Evolutionary conservation across 768 basidiomycete genomes (phyloP), one percentile per base, ranked within the genome.

Genomic region (Phanerochaete sordida): DNA sequence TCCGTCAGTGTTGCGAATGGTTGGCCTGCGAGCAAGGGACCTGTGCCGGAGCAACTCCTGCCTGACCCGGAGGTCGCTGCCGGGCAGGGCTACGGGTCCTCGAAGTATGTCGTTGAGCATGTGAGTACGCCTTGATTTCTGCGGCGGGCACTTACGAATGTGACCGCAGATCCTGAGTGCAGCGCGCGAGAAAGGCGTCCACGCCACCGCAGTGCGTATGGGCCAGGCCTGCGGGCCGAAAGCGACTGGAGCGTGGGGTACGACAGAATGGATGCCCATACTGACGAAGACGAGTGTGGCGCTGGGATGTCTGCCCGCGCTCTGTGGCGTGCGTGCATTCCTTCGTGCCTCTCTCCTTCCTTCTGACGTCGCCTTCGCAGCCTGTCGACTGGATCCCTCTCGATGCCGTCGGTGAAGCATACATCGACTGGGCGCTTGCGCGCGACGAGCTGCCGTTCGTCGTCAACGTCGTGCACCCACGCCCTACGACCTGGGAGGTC

Each of bases 101-200:
- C 74, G 0, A 80, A 80, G 65, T 78, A 76, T 73, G 76, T 77
- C 1, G 74, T 76, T 0, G 77, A 78, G 49, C 62, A 68, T 48
- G 65, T 79, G 3, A 65, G 54, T 16, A 19, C 16, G 30, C 13
- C 30, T 9, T 51, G 8, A 2, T 8, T 26, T 1, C 7, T 43
- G 33, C 50, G 45, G 13, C 12, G 11, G 44, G 8, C 24, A 21
- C n/a, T n/a, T n/a, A n/a, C n/a, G 13, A 11, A 24, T 24, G 24
- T 26, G 5, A 12, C 31, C 11, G 9, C 28, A 66, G 63, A 27
- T 66, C 19, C 58, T 66, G 16, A 44, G 46, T 3, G 37, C 53
- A 30, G 60, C 58, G 11, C 49, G 30, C 19, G 33, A 15, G 5
- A 31, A 53, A 8, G 59, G 62, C 12, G 19, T 64, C 39, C 31